Evolutionary conservation across 495 filamentous ascomycete genomes (phyloP).

Genomic region (Chlorociboria aeruginascens): DNA sequence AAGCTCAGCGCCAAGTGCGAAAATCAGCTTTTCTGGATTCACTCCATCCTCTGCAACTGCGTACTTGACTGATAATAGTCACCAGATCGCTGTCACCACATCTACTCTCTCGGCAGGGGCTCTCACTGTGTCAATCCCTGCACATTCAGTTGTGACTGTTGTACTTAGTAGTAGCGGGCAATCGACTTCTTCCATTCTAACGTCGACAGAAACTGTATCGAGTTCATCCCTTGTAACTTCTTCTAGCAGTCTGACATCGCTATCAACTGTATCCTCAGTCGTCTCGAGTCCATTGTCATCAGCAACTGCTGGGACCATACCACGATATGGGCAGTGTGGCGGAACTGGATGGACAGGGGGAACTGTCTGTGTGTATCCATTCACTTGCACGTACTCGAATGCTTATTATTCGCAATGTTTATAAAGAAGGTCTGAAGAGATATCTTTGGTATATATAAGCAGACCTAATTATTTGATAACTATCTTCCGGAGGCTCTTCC

Average conservation of each 20-base stretch:
- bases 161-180: neutral
- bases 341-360: slow-evolving; percentile 2
- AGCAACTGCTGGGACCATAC: no score
- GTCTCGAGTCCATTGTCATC: no score
- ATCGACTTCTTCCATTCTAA: no score
- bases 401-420: slow-evolving; percentile 6
- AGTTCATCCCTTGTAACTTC: no score
- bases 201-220: no score
- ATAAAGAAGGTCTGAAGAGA: neutral
- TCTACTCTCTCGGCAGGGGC: neutral
- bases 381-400: neutral
- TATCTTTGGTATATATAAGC: no score
- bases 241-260: no score
- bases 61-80: neutral
- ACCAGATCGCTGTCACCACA: neutral
- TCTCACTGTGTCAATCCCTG: neutral
- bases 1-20: slow-evolving; percentile 14
- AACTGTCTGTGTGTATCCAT: neutral
- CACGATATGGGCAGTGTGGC: slow-evolving; percentile 4
- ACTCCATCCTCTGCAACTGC: neutral
- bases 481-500: no score
- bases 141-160: neutral
- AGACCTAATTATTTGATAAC: no score
- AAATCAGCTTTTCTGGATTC: slow-evolving; percentile 6
- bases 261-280: no score